Conservation (phyloP, 331 rosid genomes). For the Malus hybrid region DNA sequence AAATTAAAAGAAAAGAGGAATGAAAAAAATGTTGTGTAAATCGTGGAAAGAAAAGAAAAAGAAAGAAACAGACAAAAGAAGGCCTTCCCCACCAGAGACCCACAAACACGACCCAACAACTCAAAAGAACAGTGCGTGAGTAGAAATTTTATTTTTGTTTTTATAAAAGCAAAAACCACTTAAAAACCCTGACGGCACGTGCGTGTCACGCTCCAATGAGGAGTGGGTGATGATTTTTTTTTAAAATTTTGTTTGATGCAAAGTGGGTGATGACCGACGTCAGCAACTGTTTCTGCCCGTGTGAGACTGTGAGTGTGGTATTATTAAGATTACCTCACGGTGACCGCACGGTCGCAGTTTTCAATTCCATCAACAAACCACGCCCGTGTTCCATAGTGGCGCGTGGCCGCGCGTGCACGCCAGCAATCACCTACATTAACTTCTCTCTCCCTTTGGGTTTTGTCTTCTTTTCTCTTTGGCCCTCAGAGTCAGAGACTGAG, state of each 20-base stretch:
- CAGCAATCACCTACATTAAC: not conserved
- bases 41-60: not conserved
- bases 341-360: slow-evolving; percentile 6
- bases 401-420: slow-evolving; percentile 7
- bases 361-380: slow-evolving; percentile 3
- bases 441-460: not conserved
- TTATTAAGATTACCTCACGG: not conserved
- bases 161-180: slow-evolving; percentile 7
- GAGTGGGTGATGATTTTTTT: slow-evolving; percentile 9
- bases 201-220: slow-evolving; percentile 26
- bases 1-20: not conserved
- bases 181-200: slow-evolving; percentile 9
- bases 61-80: slow-evolving; percentile 19
- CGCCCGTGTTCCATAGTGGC: not conserved
- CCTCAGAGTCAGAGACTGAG: not conserved
- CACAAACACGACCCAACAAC: slow-evolving; percentile 30
- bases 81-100: slow-evolving; percentile 27
- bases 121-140: not conserved
- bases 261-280: slow-evolving; percentile 20
- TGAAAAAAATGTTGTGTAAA: not conserved
- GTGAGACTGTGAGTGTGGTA: slow-evolving; percentile 10
- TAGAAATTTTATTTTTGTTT: too few relatives aligned
- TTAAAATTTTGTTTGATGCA: too few relatives aligned
- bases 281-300: slow-evolving; percentile 19
- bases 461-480: slow-evolving; percentile 7